Evolutionary conservation across 257 asterid species (phyloP), one percentile per base, ranked within the genome.

Genomic region (Primulina eburnea): DNA sequence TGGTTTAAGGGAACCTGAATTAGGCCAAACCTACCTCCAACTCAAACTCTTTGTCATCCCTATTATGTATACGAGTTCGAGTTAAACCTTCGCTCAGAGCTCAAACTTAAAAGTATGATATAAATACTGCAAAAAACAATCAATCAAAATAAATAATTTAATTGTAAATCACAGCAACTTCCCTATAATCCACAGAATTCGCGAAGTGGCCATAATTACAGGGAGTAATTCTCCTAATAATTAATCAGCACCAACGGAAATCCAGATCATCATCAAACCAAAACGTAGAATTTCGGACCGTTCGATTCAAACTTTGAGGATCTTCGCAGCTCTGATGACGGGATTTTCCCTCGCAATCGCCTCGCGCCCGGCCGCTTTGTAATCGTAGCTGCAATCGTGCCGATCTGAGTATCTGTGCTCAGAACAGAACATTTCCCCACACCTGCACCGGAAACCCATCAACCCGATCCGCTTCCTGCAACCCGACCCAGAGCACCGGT

Each of bases 331-430:
- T 70, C 85, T 82, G n/a, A 89, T 87, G 26, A 89, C 91, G 21
- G 96, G 96, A 68, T 87, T 89, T 53, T 89, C 96, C 79, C 78
- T 78, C 16, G 88, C 88, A 29, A 89, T 89, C 71, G 92, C 87
- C 65, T 87, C 92, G 21, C 94, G 82, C 1, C 92, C 96, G 5
- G 90, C 96, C 57, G 96, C 87, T 77, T 89, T 89, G 74, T 89
- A 89, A 64, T 89, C 96, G 71, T 72, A 89, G 75, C 87, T 82
- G 64, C 95, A 88, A 17, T 82, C 89, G 38, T 88, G 95, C 65
- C 95, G 95, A 82, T 89, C 96, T 28, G 96, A 81, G 73, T 89
- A 89, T 70, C 96, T 73, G 59, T 89, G 96, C 83, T 83, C 82
- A 14, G 89, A 77, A 65, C 96, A 89, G 80, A 89, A 89, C 77